phyloP scores from a whole-genome alignment of 495 filamentous ascomycete genomes.

The Penicillium simplicissimum region DNA sequence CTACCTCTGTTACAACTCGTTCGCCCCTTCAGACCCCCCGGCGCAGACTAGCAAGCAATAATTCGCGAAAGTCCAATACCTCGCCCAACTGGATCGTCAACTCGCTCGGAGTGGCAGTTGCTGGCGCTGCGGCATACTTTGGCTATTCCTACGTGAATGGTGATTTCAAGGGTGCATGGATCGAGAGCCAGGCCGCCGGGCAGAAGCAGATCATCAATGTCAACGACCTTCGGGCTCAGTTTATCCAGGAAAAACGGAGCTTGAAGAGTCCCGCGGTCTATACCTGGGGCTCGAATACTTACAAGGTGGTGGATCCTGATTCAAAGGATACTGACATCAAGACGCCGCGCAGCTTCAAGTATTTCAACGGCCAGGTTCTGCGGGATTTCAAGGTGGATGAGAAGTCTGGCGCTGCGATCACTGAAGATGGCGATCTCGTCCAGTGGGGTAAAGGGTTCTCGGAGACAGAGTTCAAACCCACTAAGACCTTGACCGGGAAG shows the following conservation, averaged over 20 bases:
- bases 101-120: conserved; percentile 37
- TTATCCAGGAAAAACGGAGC: conserved; percentile 82
- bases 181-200: conserved; percentile 19
- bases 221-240: conserved; percentile 69
- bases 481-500: conserved; percentile 76
- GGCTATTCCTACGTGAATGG: conserved; percentile 38
- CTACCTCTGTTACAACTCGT: conserved; percentile 18
- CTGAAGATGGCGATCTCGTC: conserved; percentile 82
- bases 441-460: conserved; percentile 88
- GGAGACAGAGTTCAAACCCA: conserved; percentile 55
- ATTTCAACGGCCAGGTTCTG: conserved; percentile 82
- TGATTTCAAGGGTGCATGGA: conserved; percentile 20
- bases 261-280: conserved; percentile 90
- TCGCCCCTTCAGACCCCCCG: conserved; percentile 27
- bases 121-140: conserved; percentile 38
- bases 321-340: conserved; percentile 76
- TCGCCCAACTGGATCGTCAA: conserved; percentile 39
- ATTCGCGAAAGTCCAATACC: conserved; percentile 17
- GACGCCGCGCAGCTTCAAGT: conserved; percentile 72
- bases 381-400: conserved; percentile 84
- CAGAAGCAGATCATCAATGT: conserved; percentile 29
- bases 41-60: conserved; percentile 37
- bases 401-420: conserved; percentile 84
- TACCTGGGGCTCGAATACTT: conserved; percentile 89
- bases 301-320: conserved; percentile 80